Conservation (phyloP, 1,139 yeast genomes). For the Taphrina pruni region DNA sequence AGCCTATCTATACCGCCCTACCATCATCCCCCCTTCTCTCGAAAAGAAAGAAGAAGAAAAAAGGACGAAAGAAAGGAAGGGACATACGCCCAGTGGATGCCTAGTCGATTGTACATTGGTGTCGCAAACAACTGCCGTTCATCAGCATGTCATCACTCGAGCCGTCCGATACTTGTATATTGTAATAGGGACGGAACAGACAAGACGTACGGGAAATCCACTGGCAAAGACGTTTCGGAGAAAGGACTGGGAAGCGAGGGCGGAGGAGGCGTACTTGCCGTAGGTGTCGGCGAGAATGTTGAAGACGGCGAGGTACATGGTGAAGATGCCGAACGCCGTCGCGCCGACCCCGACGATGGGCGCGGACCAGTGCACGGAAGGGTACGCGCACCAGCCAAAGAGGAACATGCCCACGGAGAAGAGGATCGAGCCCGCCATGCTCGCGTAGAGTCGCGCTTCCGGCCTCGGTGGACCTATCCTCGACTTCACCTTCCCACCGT, state of each 20-base stretch:
- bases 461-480: slow-evolving; percentile 68
- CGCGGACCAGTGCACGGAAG: slow-evolving; percentile 37
- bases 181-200: background rate
- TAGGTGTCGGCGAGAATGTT: slow-evolving; percentile 77
- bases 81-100: slow-evolving; percentile 38
- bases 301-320: slow-evolving; percentile 39
- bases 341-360: slow-evolving; percentile 36
- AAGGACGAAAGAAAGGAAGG: background rate
- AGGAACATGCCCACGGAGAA: slow-evolving; percentile 75
- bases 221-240: slow-evolving; percentile 78
- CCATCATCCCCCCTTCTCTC: background rate
- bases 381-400: slow-evolving; percentile 75
- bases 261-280: slow-evolving; percentile 81
- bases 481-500: too few species aligned
- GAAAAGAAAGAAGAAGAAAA: background rate
- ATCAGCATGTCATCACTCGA: background rate
- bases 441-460: slow-evolving; percentile 76
- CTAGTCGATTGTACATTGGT: slow-evolving; percentile 26
- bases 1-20: background rate
- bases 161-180: background rate
- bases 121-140: slow-evolving; percentile 14
- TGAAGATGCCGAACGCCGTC: slow-evolving; percentile 39
- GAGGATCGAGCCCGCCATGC: slow-evolving; percentile 70
- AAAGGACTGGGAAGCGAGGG: slow-evolving; percentile 85
- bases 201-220: slow-evolving; percentile 62